Percentiles rank a stretch among this genome's conserved stretches.
Conservation (phyloP, 345 rosid genomes). For the Populus nigra region DNA sequence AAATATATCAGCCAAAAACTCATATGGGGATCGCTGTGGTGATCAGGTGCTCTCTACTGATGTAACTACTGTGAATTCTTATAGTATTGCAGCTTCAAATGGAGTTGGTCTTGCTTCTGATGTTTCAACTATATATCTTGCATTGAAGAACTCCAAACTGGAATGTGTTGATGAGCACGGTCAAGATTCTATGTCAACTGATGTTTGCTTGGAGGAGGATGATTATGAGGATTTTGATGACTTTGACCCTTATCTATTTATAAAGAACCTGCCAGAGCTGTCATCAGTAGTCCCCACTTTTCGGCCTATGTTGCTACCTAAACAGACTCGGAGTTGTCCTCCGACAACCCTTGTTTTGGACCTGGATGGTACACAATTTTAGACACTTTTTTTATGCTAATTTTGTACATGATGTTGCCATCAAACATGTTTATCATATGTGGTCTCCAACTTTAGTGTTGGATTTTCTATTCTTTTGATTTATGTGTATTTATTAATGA, state of each 20-base stretch:
- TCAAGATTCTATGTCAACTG: constrained; percentile 70
- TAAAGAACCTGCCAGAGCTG: constrained; percentile 84
- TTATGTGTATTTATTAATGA: not conserved
- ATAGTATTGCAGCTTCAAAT: constrained; percentile 45
- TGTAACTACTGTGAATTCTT: constrained; percentile 35
- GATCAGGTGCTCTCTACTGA: constrained; percentile 42
- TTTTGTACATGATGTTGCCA: not conserved
- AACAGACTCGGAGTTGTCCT: constrained; percentile 97
- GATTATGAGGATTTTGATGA: constrained; percentile 80
- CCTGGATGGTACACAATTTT: constrained; percentile 69
- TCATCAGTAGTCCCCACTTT: constrained; percentile 86
- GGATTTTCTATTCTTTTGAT: not conserved
- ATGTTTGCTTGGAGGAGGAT: constrained; percentile 63
- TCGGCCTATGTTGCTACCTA: constrained; percentile 80
- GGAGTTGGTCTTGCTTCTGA: constrained; percentile 60
- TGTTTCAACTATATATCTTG: constrained; percentile 91
- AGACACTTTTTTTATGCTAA: not conserved
- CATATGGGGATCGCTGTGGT: constrained; percentile 23
- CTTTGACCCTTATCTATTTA: constrained; percentile 88
- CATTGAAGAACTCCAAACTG: constrained; percentile 93
- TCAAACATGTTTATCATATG: not conserved
- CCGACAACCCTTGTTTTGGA: constrained; percentile 89
- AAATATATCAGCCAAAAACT: constrained; percentile 33
- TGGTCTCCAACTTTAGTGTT: not conserved
- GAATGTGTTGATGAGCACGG: constrained; percentile 85